Percentiles rank a stretch among this genome's conserved stretches.
Conservation (phyloP, 2,329 filamentous ascomycete species). For the Botrytis galanthina region DNA sequence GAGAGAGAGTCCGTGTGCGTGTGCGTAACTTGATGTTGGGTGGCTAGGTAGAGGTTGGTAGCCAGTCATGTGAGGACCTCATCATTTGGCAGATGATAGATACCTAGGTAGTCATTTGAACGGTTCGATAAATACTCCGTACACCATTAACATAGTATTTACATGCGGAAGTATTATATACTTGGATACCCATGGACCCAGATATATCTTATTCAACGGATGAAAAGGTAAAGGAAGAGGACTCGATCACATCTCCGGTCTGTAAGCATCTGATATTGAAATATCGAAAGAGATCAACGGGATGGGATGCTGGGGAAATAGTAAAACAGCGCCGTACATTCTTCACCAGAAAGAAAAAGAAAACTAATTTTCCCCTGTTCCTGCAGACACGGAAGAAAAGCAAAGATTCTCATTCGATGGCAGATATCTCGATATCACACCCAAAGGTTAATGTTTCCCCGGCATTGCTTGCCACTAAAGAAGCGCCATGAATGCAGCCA, state of each 20-base stretch:
- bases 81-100: background rate
- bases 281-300: background rate
- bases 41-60: background rate
- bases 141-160: background rate
- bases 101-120: background rate
- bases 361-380: background rate
- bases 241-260: background rate
- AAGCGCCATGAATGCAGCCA: conserved; percentile 20
- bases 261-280: background rate
- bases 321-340: background rate
- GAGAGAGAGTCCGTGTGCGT: background rate
- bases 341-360: background rate
- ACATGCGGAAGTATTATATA: background rate
- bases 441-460: conserved; percentile 1
- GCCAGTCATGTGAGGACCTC: background rate
- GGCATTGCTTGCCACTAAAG: conserved; percentile 16
- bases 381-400: background rate
- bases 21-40: background rate
- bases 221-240: background rate
- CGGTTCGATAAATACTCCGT: background rate
- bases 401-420: background rate
- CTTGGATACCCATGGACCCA: too few species aligned
- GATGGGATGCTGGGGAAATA: background rate
- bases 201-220: background rate
- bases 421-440: background rate